Conservation (phyloP, 345 rosid species). For the Pistacia integerrima region DNA sequence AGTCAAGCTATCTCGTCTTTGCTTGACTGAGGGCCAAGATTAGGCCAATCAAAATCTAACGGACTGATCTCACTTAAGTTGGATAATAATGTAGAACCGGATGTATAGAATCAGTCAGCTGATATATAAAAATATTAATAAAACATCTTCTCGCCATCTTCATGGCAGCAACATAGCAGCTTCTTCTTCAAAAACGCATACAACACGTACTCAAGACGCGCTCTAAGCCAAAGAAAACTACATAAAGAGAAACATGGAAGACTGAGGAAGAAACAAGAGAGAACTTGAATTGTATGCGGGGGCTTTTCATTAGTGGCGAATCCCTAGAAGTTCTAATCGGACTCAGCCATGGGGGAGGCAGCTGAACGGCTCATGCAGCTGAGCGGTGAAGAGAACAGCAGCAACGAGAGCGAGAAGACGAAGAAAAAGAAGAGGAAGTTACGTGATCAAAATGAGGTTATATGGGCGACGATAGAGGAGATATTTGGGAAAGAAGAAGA, state of each 20-base stretch:
- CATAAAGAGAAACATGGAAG: neutral
- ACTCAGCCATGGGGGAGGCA: slow-evolving; percentile 38
- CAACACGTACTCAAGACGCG: slow-evolving; percentile 25
- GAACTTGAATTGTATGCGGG: too few relatives aligned
- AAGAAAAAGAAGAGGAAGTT: neutral
- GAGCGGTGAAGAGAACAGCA: slow-evolving; percentile 42
- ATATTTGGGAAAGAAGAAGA: slow-evolving; percentile 37
- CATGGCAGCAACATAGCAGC: slow-evolving; percentile 31
- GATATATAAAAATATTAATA: neutral
- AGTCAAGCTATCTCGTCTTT: too few relatives aligned
- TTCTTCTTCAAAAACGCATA: slow-evolving; percentile 15
- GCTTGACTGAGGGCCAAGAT: too few relatives aligned
- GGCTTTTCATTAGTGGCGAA: too few relatives aligned
- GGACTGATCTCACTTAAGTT: too few relatives aligned
- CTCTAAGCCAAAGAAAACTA: slow-evolving; percentile 8
- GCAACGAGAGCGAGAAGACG: neutral
- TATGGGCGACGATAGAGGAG: slow-evolving; percentile 37
- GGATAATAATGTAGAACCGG: neutral
- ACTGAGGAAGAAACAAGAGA: neutral
- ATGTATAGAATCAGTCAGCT: neutral
- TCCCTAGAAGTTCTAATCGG: slow-evolving; percentile 14
- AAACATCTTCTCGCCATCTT: slow-evolving; percentile 21
- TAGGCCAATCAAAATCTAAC: too few relatives aligned
- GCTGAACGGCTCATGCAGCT: slow-evolving; percentile 45
- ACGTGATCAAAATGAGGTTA: slow-evolving; percentile 13